Percentiles rank a stretch among this genome's conserved stretches.
phyloP scores from a whole-genome alignment of 1,284 basidiomycete species.

The Cryptococcus sp. region DNA sequence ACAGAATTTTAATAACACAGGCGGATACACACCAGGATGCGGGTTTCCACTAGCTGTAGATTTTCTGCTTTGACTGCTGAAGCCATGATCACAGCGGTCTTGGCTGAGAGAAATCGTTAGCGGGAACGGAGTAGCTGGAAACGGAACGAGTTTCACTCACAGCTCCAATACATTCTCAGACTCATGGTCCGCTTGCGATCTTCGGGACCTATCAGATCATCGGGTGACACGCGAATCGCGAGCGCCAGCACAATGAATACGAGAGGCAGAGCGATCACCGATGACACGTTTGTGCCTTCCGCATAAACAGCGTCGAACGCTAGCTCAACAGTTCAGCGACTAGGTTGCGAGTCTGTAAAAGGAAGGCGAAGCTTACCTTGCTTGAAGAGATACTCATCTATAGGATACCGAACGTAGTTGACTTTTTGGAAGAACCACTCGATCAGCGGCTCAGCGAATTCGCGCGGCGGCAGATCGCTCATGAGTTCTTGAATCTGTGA shows the following conservation, averaged over 20 bases:
- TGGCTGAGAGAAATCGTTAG: slow-evolving; percentile 58
- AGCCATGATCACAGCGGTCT: slow-evolving; percentile 76
- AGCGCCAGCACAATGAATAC: slow-evolving; percentile 89
- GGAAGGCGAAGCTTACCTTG: slow-evolving; percentile 18
- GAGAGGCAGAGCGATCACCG: slow-evolving; percentile 64
- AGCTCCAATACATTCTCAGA: slow-evolving; percentile 85
- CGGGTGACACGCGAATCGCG: slow-evolving; percentile 79
- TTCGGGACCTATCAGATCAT: slow-evolving; percentile 71
- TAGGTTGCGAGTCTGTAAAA: neutral
- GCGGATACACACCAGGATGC: slow-evolving; percentile 67
- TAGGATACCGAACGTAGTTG: slow-evolving; percentile 89
- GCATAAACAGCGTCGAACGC: slow-evolving; percentile 73
- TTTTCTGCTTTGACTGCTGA: slow-evolving; percentile 85
- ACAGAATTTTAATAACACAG: neutral
- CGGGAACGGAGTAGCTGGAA: neutral
- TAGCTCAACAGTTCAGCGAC: slow-evolving; percentile 2
- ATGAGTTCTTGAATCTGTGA: slow-evolving; percentile 63
- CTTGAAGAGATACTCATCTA: slow-evolving; percentile 81
- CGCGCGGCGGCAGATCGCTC: slow-evolving; percentile 73
- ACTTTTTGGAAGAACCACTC: slow-evolving; percentile 54
- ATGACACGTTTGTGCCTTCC: slow-evolving; percentile 14
- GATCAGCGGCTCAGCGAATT: slow-evolving; percentile 61
- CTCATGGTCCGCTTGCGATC: slow-evolving; percentile 70
- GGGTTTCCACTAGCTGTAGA: slow-evolving; percentile 81
- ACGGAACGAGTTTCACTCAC: slow-evolving; percentile 58